Base-by-base conservation (phyloP, 345 rosid genomes). In the Eucalyptus viminalis region DNA sequence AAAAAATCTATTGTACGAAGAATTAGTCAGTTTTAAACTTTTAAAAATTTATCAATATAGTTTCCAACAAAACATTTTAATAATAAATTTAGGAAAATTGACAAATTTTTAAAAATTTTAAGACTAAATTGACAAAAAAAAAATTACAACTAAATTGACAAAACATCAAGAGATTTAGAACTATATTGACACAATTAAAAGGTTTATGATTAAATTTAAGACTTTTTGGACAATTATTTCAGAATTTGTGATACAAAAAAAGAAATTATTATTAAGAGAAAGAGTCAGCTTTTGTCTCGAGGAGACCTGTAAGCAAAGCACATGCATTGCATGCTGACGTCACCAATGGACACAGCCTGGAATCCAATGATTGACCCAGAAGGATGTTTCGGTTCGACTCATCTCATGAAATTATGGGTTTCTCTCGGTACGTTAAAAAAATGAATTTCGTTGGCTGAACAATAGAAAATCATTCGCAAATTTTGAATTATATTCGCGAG, bases 11-110 rank as follows among this genome's bases (percentile, higher is more conserved):
- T 24, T 56, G 29, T 56, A 10, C 6, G 13, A 53, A 53, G 25
- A 53, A 25, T 53, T 53, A 53, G 21, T 53, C 29, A 24, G 29
- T 56, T 24, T 56, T 25, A 56, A 56, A 56, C 29, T 56, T 56
- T 56, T 56, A 29, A 56, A 24, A 25, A 56, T 56, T 56, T 4
- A 24, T 56, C 14, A 24, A 22, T 56, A 24, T 22, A 56, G 62
- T 56, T 29, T 0, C 21, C 29, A 17, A 0, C 62, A 4, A 56
- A 22, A 2, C 24, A 56, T 24, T 6, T 5, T 0, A 56, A 56
- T 56, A 56, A 9, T 56, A 56, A 9, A 24, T 56, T 56, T 24
- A 22, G 62, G 29, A 56, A 56, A 22, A 22, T 56, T 24, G 62
- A 24, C 6, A 24, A 56, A 56, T 56, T 24, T 9, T 0, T 1